Percentiles rank a stretch among this genome's conserved stretches.
Evolutionary conservation across 2,329 filamentous ascomycete species (phyloP).

Genomic region (Claviceps maximensis): DNA sequence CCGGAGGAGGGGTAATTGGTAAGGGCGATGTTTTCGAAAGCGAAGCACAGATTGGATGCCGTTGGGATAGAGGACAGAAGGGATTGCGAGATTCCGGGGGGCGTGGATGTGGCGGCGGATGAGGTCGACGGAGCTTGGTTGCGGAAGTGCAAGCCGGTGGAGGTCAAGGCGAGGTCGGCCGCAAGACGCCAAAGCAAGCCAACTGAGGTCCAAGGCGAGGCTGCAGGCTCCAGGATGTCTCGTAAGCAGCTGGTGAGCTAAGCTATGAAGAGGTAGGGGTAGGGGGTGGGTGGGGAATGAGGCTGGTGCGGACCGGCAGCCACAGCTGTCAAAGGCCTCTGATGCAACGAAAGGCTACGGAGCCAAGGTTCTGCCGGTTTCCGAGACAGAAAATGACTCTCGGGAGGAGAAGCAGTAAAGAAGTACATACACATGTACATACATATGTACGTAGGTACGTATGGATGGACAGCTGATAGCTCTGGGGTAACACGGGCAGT

Average conservation of each 20-base stretch:
- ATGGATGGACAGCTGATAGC: too few species aligned
- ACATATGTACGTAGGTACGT: too few species aligned
- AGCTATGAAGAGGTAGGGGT: neutral
- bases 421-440: too few species aligned
- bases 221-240: conserved; percentile 13
- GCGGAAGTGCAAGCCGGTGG: conserved; percentile 1
- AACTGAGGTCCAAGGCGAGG: neutral
- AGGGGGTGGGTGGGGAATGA: neutral
- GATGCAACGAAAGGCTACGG: conserved; percentile 1
- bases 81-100: neutral
- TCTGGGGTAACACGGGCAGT: neutral
- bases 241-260: conserved; percentile 10
- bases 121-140: neutral
- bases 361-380: conserved; percentile 9
- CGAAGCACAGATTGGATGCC: neutral
- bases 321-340: neutral
- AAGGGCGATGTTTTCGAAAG: too few species aligned
- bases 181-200: too few species aligned
- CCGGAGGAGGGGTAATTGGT: neutral
- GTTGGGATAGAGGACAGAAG: too few species aligned
- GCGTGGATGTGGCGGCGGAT: conserved; percentile 1
- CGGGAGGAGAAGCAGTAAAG: too few species aligned
- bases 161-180: conserved; percentile 9
- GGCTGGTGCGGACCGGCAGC: neutral
- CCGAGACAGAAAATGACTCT: conserved; percentile 1